Evolutionary conservation across 345 rosid genomes (phyloP).

Genomic region (Gossypium thurberi): DNA sequence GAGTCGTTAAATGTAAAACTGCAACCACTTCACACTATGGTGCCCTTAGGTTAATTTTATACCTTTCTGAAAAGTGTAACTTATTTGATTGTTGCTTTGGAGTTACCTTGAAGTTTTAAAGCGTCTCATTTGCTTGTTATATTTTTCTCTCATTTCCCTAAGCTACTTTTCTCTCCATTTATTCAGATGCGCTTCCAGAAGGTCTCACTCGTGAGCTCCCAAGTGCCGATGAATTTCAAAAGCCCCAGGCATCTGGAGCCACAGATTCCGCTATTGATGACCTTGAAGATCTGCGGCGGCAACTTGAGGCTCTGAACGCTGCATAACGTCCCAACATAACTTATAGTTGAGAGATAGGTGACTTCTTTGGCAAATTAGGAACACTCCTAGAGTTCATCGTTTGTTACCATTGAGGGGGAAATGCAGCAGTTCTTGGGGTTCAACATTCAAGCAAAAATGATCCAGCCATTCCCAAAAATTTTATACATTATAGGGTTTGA

Average conservation of each 20-base stretch:
- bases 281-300: conserved; percentile 74
- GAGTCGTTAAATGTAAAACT: too few relatives aligned
- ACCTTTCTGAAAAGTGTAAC: not conserved
- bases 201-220: conserved; percentile 90
- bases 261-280: conserved; percentile 45
- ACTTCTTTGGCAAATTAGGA: not conserved
- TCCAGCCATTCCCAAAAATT: not conserved
- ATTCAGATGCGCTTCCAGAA: conserved; percentile 63
- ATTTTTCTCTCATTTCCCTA: not conserved
- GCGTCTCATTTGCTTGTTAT: not conserved
- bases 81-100: not conserved
- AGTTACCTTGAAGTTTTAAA: not conserved
- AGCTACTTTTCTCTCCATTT: not conserved
- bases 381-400: not conserved
- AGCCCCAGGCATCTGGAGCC: conserved; percentile 30
- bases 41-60: too few relatives aligned
- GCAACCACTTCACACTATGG: too few relatives aligned
- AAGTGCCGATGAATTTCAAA: conserved; percentile 53
- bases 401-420: not conserved
- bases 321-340: conserved; percentile 18
- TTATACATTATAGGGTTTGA: not conserved
- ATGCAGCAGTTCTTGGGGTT: not conserved
- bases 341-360: not conserved
- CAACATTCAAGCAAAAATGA: not conserved
- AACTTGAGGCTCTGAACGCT: conserved; percentile 85